Percentiles rank a stretch among this genome's conserved stretches.
These are phyloP conservation scores for Lentinus tigrinus DNA, from an alignment of 768 basidiomycete genomes.

Conservation along the genomic window DNA sequence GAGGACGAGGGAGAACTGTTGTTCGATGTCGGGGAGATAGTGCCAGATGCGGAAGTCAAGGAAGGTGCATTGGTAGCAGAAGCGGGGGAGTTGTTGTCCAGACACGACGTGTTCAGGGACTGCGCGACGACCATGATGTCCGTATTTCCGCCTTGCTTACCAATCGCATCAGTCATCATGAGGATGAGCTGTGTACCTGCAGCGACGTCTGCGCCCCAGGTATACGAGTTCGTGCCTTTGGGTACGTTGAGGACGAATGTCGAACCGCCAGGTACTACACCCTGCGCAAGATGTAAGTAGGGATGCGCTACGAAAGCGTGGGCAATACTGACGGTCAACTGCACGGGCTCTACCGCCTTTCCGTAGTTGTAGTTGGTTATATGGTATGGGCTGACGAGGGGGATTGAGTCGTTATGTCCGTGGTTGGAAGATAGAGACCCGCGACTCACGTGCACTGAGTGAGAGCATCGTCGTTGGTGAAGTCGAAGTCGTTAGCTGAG, in stretches of 20 bases:
- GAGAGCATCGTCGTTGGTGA: slow-evolving; percentile 7
- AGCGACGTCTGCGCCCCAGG: slow-evolving; percentile 26
- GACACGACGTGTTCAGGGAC: slow-evolving; percentile 25
- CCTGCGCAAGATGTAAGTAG: slow-evolving; percentile 13
- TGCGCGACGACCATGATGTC: slow-evolving; percentile 17
- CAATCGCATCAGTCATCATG: slow-evolving; percentile 24
- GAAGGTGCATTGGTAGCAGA: slow-evolving; percentile 23
- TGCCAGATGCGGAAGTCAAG: not conserved
- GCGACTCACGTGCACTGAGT: slow-evolving; percentile 17
- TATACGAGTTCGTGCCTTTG: slow-evolving; percentile 17
- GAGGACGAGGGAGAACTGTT: no score
- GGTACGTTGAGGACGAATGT: slow-evolving; percentile 25
- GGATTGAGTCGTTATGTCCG: no score
- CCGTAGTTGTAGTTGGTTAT: slow-evolving; percentile 6
- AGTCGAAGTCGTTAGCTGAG: not conserved
- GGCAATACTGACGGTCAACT: no score
- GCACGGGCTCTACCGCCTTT: slow-evolving; percentile 21
- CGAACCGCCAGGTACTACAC: slow-evolving; percentile 25
- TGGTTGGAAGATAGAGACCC: no score
- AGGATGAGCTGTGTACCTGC: slow-evolving; percentile 23
- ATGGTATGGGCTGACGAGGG: no score
- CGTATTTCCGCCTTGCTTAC: slow-evolving; percentile 27
- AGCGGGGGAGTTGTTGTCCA: slow-evolving; percentile 21
- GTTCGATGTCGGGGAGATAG: slow-evolving; percentile 38
- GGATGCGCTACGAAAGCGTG: no score